These are phyloP conservation scores for Trichoderma orchidacearum DNA, from an alignment of 495 filamentous ascomycete species.

Conservation along the genomic window DNA sequence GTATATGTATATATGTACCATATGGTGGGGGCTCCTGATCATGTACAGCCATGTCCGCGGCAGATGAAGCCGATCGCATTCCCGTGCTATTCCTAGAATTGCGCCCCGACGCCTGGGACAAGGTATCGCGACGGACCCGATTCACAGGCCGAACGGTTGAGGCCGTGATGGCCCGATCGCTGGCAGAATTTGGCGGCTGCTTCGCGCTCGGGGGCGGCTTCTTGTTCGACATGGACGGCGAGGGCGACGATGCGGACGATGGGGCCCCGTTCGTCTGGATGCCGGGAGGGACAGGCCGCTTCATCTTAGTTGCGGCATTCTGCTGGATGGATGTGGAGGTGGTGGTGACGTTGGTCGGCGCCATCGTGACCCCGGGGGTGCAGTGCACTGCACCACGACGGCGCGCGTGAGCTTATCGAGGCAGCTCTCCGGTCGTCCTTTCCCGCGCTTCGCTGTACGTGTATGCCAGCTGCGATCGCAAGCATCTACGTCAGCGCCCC, in stretches of 20 bases:
- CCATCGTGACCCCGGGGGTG: slow-evolving; percentile 18
- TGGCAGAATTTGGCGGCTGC: slow-evolving; percentile 21
- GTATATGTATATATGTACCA: too few relatives aligned
- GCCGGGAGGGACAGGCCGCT: slow-evolving; percentile 57
- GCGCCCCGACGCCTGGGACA: slow-evolving; percentile 20
- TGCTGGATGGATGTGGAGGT: slow-evolving; percentile 20
- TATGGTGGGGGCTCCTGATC: slow-evolving; percentile 30
- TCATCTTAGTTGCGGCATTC: slow-evolving; percentile 50
- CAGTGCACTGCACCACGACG: not conserved
- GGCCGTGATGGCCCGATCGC: slow-evolving; percentile 25
- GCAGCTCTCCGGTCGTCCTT: too few relatives aligned
- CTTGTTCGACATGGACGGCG: slow-evolving; percentile 51
- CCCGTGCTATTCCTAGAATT: slow-evolving; percentile 27
- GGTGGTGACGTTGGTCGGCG: slow-evolving; percentile 27
- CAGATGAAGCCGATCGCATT: slow-evolving; percentile 28
- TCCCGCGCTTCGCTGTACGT: not conserved
- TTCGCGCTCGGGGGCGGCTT: slow-evolving; percentile 36
- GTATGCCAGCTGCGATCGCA: not conserved
- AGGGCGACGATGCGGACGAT: slow-evolving; percentile 49
- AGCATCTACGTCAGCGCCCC: not conserved
- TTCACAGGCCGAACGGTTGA: slow-evolving; percentile 32
- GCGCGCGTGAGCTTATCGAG: not conserved
- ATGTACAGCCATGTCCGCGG: slow-evolving; percentile 21
- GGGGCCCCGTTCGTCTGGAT: slow-evolving; percentile 55
- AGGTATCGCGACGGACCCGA: slow-evolving; percentile 34